Base-by-base conservation (phyloP, 2,329 filamentous ascomycete genomes). In the Aspergillus persii region DNA sequence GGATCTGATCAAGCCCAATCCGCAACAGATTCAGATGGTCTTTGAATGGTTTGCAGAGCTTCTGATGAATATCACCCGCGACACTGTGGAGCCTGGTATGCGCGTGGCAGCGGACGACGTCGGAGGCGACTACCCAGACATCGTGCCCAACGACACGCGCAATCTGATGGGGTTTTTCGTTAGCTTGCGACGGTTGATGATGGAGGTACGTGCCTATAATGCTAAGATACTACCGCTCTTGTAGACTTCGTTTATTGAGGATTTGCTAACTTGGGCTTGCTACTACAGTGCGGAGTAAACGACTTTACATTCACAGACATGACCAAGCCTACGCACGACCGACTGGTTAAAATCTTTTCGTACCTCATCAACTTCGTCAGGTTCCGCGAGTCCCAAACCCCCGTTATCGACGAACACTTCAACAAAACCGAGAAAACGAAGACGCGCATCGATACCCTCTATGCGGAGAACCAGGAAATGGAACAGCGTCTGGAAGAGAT, bases 291-390 rank as follows among this genome's bases (percentile, higher is more conserved):
- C 73, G 92, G 92, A 50, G 91, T 99, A 67, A 89, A 88, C 62
- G 95, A 99, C 76, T 96, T 99, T 70, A 92, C 90, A 39, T 96
- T 98, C 77, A 88, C 88, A 61, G 95, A 99, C 74, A 81, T 99
- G 5, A 94, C 96, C 74, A 90, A 89, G 74, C 95, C 95, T 15
- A 96, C 92, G 1, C 91, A 96, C 72, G 89, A 91, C 59, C 90
- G 95, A 49, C 84, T 98, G 12, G 89, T 94, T 70, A 96, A 95
- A 79, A 96, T 98, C 70, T 95, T 99, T 74, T 96, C 91, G 65
- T 97, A 97, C 77, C 86, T 98, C 64, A 99, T 99, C 81, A 99
- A 99, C 78, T 99, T 99, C 77, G 93, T 98, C 66, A 88, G 95
- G 55, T 99, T 98, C 79, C 90, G 95, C 68, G 93, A 97, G 79